Evolutionary conservation across 345 rosid genomes (phyloP).

Genomic region (Syzygium grande): DNA sequence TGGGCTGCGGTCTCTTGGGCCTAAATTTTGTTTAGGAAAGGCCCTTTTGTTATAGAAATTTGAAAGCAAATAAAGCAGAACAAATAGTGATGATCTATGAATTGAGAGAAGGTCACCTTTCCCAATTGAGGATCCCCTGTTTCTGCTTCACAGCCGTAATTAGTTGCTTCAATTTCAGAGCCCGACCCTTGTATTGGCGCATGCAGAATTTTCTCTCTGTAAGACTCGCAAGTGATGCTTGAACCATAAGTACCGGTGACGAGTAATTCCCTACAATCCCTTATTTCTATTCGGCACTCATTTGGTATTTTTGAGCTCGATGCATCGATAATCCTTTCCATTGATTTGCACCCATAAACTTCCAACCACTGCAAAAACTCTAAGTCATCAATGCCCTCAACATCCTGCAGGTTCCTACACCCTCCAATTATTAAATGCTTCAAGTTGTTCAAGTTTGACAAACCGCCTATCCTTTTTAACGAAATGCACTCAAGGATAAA

Average conservation of each 20-base stretch:
- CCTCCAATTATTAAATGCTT: background rate
- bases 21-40: background rate
- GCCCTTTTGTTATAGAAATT: background rate
- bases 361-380: background rate
- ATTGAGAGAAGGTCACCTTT: background rate
- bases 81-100: background rate
- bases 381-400: background rate
- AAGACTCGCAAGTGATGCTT: background rate
- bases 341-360: background rate
- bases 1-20: background rate
- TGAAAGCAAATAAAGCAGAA: background rate
- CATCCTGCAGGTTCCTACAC: background rate
- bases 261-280: background rate
- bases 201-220: background rate
- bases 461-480: background rate
- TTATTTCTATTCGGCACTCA: background rate
- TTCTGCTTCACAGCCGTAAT: background rate
- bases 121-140: background rate
- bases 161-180: background rate
- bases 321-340: background rate
- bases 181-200: background rate
- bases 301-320: background rate
- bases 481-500: background rate
- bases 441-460: background rate
- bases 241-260: background rate